Conservation (phyloP, 164 flowering plant species). For the Vitis rupestris region DNA sequence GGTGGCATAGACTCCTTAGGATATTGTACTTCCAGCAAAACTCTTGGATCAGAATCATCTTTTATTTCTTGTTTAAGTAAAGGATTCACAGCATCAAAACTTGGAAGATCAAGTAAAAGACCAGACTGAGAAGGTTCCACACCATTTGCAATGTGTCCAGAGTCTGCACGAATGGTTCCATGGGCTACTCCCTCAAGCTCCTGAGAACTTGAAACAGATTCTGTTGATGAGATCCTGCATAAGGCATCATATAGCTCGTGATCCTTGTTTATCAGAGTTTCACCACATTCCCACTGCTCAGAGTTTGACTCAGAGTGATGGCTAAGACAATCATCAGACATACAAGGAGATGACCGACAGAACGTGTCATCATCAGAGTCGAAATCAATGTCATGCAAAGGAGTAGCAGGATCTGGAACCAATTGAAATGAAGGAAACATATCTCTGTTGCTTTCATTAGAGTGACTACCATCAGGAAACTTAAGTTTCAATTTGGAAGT, state of each 20-base stretch:
- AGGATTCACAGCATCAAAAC: constrained; percentile 39
- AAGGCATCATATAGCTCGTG: constrained; percentile 53
- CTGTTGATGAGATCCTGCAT: constrained; percentile 44
- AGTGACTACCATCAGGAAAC: constrained; percentile 52
- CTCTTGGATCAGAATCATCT: constrained; percentile 12
- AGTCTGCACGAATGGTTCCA: constrained; percentile 12
- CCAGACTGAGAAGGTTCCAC: constrained; percentile 22
- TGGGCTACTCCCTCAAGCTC: constrained; percentile 30
- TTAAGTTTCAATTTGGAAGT: constrained; percentile 60
- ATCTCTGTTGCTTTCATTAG: constrained; percentile 41
- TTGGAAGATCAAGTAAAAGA: constrained; percentile 41
- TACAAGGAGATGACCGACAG: constrained; percentile 67
- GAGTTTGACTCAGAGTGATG: constrained; percentile 66
- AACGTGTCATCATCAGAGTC: constrained; percentile 89
- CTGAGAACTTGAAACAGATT: constrained; percentile 43
- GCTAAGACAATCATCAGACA: constrained; percentile 61
- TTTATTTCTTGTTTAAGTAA: constrained; percentile 23
- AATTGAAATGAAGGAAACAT: constrained; percentile 79
- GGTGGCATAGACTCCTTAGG: constrained; percentile 33
- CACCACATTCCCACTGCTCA: constrained; percentile 76
- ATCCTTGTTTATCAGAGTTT: constrained; percentile 38
- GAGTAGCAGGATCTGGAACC: constrained; percentile 54
- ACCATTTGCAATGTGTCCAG: constrained; percentile 18
- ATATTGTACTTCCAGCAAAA: constrained; percentile 10
- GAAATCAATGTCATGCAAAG: constrained; percentile 38